Conservation (phyloP, 306 rosid species). For the Hippophae rhamnoides region DNA sequence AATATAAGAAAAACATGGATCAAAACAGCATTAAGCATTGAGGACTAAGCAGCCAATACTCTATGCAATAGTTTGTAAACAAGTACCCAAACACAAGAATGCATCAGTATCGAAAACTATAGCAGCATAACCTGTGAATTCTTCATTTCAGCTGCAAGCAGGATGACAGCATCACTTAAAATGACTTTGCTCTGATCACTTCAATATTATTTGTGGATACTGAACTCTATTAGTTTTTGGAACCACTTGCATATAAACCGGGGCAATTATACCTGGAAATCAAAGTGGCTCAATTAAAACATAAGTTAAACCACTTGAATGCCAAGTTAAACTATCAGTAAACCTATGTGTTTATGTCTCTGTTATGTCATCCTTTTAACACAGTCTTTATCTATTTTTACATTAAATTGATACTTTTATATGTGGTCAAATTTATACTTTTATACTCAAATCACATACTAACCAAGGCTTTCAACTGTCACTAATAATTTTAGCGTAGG, state of each 20-base stretch:
- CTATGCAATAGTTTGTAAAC: background rate
- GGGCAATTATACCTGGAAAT: constrained; percentile 19
- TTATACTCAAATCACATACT: background rate
- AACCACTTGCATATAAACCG: background rate
- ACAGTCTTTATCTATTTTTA: background rate
- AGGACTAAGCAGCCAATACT: background rate
- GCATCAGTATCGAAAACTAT: constrained; percentile 1
- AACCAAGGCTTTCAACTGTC: background rate
- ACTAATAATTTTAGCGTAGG: background rate
- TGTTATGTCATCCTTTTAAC: background rate
- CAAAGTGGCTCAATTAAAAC: constrained; percentile 9
- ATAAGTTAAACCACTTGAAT: background rate
- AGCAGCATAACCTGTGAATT: constrained; percentile 23
- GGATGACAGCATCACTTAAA: constrained; percentile 27
- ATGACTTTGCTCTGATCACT: constrained; percentile 6
- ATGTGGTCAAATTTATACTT: background rate
- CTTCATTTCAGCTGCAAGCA: constrained; percentile 52
- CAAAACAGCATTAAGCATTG: background rate
- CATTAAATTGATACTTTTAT: background rate
- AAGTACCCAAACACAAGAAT: background rate
- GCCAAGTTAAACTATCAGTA: background rate
- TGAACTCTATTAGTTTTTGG: background rate
- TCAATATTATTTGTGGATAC: constrained; percentile 4
- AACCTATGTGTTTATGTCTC: background rate
- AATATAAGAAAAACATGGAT: background rate